Conservation (phyloP, 176 grass and related monocot species). For the Aegilops sharonensis region DNA sequence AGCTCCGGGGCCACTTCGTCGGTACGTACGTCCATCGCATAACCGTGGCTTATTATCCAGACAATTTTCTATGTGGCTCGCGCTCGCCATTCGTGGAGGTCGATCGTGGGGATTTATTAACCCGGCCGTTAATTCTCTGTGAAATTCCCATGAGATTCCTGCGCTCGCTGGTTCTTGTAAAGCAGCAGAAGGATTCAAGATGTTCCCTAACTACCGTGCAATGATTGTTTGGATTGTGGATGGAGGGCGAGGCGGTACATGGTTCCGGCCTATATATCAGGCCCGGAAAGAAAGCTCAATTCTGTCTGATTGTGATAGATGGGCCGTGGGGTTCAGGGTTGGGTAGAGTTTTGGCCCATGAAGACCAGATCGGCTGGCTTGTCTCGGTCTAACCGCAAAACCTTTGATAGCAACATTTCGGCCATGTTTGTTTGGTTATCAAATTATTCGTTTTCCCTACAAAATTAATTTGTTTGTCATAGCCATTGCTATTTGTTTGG, state of each 20-base stretch:
- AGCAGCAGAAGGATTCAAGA: neutral
- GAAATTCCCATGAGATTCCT: neutral
- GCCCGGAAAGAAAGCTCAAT: neutral
- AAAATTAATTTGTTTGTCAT: too few species aligned
- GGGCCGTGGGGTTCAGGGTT: neutral
- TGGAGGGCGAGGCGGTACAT: neutral
- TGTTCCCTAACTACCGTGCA: neutral
- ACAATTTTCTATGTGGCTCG: neutral
- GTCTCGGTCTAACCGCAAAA: neutral
- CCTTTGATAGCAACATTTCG: neutral
- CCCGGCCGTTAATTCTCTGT: neutral
- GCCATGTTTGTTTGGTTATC: too few species aligned
- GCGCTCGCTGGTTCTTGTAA: neutral
- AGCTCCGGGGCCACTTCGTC: constrained; percentile 86
- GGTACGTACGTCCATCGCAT: constrained; percentile 21
- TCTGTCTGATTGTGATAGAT: neutral
- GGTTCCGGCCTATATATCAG: neutral
- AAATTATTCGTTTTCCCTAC: too few species aligned
- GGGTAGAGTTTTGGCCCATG: neutral
- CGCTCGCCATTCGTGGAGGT: neutral
- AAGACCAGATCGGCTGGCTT: neutral
- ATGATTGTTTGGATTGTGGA: neutral
- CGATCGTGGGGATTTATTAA: neutral
- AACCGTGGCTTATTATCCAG: too few species aligned
- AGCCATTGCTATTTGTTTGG: too few species aligned